These are phyloP conservation scores for Alternaria gaisen DNA, from an alignment of 2,329 filamentous ascomycete genomes.

Conservation along the genomic window DNA sequence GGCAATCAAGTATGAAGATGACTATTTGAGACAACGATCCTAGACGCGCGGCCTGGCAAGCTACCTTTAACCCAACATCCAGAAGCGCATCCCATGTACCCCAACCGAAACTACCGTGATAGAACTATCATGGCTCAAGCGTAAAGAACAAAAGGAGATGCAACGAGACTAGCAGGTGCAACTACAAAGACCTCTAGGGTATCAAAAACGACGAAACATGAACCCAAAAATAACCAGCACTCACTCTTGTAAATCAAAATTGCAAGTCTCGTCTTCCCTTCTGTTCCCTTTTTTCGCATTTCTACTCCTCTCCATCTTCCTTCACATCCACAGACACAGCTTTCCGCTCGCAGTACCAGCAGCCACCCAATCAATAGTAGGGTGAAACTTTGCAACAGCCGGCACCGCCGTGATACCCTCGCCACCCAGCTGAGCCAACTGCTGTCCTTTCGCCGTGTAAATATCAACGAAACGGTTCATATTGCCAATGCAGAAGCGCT, in stretches of 20 bases:
- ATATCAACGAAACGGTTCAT: constrained; percentile 98
- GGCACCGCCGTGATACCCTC: constrained; percentile 95
- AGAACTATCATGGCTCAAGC: neutral
- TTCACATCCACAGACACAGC: constrained; percentile 86
- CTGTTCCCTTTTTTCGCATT: too few relatives aligned
- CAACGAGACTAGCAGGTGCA: neutral
- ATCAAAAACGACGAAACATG: neutral
- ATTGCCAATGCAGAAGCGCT: constrained; percentile 92
- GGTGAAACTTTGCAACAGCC: constrained; percentile 90
- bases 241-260: too few relatives aligned
- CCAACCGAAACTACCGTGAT: too few relatives aligned
- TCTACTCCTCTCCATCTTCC: neutral
- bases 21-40: too few relatives aligned
- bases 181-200: neutral
- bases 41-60: too few relatives aligned
- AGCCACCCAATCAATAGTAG: constrained; percentile 87
- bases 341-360: constrained; percentile 93
- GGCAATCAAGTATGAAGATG: too few relatives aligned
- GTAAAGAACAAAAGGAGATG: neutral
- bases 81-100: too few relatives aligned
- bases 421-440: constrained; percentile 86
- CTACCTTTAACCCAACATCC: too few relatives aligned
- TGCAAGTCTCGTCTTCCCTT: neutral
- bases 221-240: too few relatives aligned
- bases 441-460: constrained; percentile 81